Base-by-base conservation (phyloP, 306 rosid species). In the Fragaria ananassa region DNA sequence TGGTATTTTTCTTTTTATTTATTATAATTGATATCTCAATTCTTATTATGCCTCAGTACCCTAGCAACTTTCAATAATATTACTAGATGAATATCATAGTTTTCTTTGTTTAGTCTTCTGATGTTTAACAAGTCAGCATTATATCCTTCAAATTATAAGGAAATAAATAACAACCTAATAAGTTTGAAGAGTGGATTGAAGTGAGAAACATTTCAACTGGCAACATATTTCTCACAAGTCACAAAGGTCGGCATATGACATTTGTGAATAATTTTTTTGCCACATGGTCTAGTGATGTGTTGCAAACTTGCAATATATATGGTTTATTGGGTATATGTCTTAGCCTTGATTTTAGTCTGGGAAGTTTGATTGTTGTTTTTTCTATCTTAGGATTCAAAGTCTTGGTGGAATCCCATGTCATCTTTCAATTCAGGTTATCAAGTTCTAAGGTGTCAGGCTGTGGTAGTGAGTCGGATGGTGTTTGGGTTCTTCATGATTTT, bases 341-440 rank as follows among this genome's bases (percentile, higher is more conserved):
- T 51, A 75, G 41, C 73, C 66, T 53, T n/a, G 68, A 17, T 49
- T 42, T 27, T 60, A 31, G 13, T 39, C 39, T 41, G 39, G 41
- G 35, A 37, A 51, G 44, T 57, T 39, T 70, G 54, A 57, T 34
- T 69, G 74, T 13, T 74, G 23, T 0, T 44, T 75, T 68, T 29
- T 70, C 70, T 69, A 17, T 78, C 66, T 76, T 81, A 95, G 99
- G 93, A 79, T 42, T 78, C 83, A 12, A 79, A 65, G 23, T 88
- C 91, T 42, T 92, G 99, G 99, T 89, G 87, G 7, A 93, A 82
- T 71, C 84, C 88, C 21, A 76, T 86, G 85, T 8, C 82, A 71
- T 76, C 84, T 58, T 37, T 92, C 74, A 87, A 73, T 85, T 88
- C 90, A 0, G 80, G 81, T 66, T 7, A 84, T 58, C 74, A 83